phyloP scores from a whole-genome alignment of 768 basidiomycete species.

The Galerina marginata region DNA sequence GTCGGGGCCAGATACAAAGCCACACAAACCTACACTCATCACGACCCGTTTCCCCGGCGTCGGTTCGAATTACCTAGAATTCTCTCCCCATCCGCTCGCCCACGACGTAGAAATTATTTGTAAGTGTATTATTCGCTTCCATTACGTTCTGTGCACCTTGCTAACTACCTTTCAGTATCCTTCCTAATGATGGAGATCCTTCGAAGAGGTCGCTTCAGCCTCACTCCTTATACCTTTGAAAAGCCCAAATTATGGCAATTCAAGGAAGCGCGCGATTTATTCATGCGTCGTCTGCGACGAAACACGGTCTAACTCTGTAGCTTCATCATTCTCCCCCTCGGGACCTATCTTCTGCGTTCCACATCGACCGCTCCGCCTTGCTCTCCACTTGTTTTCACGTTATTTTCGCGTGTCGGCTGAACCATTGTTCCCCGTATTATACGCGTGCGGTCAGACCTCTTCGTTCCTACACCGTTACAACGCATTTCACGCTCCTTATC shows the following conservation, averaged over 20 bases:
- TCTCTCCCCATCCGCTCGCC: constrained; percentile 51
- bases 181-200: constrained; percentile 71
- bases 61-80: constrained; percentile 65
- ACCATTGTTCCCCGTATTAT: constrained; percentile 11
- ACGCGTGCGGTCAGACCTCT: too few species aligned
- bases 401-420: constrained; percentile 1
- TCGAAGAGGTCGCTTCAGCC: constrained; percentile 60
- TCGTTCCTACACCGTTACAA: too few species aligned
- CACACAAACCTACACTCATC: constrained; percentile 44
- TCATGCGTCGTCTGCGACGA: constrained; percentile 43
- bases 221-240: constrained; percentile 53
- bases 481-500: too few species aligned
- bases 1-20: constrained; percentile 7
- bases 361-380: background rate
- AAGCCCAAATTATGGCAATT: constrained; percentile 55
- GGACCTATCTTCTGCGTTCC: too few species aligned
- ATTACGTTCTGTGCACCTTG: background rate
- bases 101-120: constrained; percentile 60
- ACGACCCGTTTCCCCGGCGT: constrained; percentile 56
- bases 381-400: background rate
- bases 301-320: constrained; percentile 37
- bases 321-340: background rate
- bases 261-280: constrained; percentile 42
- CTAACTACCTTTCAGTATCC: constrained; percentile 46
- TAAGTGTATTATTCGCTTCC: constrained; percentile 29